Evolutionary conservation across 441 rosid species (phyloP).

Genomic region (Pelargonium exstipulatum): DNA sequence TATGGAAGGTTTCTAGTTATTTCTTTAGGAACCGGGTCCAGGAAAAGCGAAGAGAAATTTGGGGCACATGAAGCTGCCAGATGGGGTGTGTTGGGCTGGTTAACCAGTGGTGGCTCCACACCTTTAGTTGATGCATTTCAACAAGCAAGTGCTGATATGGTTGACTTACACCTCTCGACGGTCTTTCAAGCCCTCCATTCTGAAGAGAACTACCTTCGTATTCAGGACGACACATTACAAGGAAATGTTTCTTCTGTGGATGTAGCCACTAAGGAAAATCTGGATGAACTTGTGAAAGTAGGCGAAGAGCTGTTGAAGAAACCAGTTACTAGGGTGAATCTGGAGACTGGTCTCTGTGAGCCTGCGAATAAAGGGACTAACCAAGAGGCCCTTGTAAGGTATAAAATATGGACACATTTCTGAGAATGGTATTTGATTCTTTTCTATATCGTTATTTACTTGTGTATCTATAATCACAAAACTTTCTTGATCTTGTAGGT

Average conservation of each 20-base stretch:
- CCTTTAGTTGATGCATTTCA: neutral
- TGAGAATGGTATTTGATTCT: no score
- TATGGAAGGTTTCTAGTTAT: conserved; percentile 33
- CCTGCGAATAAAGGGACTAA: neutral
- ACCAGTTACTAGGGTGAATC: neutral
- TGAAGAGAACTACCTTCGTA: neutral
- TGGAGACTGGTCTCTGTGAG: neutral
- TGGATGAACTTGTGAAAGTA: neutral
- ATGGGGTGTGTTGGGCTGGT: neutral
- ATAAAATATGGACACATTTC: no score
- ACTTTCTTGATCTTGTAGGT: no score
- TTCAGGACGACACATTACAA: neutral
- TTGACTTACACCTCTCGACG: neutral
- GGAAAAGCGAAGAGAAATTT: conserved; percentile 27
- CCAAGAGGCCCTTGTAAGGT: neutral
- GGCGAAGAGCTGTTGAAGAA: conserved; percentile 2
- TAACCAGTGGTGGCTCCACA: neutral
- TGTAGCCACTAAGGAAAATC: conserved; percentile 1
- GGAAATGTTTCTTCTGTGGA: neutral
- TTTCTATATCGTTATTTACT: no score
- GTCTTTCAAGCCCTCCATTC: neutral
- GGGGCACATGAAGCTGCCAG: neutral
- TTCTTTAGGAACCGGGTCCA: conserved; percentile 40
- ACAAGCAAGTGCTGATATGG: neutral
- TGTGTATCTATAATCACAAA: no score